Conservation (phyloP, 2,329 filamentous ascomycete species). For the Rutstroemia sp. region DNA sequence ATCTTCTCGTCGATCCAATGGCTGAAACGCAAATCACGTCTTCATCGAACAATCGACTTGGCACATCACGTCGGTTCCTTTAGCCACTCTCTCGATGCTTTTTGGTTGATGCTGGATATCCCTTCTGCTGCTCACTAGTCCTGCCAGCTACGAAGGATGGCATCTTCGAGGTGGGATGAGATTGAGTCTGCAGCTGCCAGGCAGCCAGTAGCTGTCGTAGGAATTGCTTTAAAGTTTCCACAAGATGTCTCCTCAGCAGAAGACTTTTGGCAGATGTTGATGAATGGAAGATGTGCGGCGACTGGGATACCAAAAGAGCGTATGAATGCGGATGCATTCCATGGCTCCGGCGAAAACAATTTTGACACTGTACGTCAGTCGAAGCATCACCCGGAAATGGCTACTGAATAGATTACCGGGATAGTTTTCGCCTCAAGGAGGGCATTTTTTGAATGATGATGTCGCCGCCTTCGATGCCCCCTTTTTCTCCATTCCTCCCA, state of each 20-base stretch:
- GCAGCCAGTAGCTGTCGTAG: slow-evolving; percentile 42
- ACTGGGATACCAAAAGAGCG: slow-evolving; percentile 29
- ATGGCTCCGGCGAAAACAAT: slow-evolving; percentile 2
- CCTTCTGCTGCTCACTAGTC: not conserved
- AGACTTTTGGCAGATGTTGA: slow-evolving; percentile 41
- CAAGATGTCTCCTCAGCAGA: slow-evolving; percentile 39
- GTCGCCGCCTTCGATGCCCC: slow-evolving; percentile 15
- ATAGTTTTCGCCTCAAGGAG: not conserved
- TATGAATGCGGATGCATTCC: slow-evolving; percentile 11
- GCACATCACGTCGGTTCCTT: not conserved
- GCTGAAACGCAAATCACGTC: not conserved
- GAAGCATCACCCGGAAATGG: not conserved
- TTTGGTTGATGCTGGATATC: too few species aligned
- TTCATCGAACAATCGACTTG: not conserved
- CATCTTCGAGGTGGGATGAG: not conserved
- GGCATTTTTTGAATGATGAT: slow-evolving; percentile 10
- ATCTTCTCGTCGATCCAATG: not conserved
- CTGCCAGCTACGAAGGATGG: not conserved
- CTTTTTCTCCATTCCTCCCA: slow-evolving; percentile 16
- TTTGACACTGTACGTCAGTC: not conserved
- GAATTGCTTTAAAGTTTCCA: slow-evolving; percentile 45
- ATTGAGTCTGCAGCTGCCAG: not conserved
- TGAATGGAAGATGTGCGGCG: slow-evolving; percentile 39
- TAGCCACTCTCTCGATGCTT: not conserved
- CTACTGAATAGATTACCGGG: not conserved